A percentile compares a stretch with the other conserved stretches of the same genome.
Conservation (phyloP, 805 yeast species). For the Nakazawaea sp. region DNA sequence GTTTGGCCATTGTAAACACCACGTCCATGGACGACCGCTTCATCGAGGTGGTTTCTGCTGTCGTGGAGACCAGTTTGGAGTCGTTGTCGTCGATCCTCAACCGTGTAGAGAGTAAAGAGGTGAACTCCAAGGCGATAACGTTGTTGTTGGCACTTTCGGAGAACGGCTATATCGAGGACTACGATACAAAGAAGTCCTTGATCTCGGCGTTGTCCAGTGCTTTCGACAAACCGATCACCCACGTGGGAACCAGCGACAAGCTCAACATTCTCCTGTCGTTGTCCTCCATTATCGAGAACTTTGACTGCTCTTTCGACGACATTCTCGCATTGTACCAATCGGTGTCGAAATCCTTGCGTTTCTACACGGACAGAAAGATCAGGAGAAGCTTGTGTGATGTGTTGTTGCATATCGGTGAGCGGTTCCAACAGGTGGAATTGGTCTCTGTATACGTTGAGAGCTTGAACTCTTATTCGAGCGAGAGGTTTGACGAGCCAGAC, state of each 20-base stretch:
- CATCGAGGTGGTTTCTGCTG: conserved; percentile 41
- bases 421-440: conserved; percentile 29
- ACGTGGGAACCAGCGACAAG: conserved; percentile 45
- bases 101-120: conserved; percentile 32
- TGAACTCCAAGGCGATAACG: conserved; percentile 45
- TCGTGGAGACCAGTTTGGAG: conserved; percentile 50
- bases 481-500: conserved; percentile 67
- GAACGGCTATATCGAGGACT: conserved; percentile 50
- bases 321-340: conserved; percentile 37
- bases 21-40: conserved; percentile 36
- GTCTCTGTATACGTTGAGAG: conserved; percentile 52
- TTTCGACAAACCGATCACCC: conserved; percentile 49
- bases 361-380: conserved; percentile 51
- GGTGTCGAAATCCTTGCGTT: conserved; percentile 51
- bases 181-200: conserved; percentile 44
- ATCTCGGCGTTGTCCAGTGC: conserved; percentile 53
- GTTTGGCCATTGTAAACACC: conserved; percentile 37
- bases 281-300: conserved; percentile 43
- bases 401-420: conserved; percentile 50
- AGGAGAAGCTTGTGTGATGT: conserved; percentile 57
- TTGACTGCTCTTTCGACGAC: conserved; percentile 46
- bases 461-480: conserved; percentile 61
- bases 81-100: conserved; percentile 45
- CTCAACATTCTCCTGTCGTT: conserved; percentile 52
- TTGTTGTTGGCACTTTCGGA: conserved; percentile 46